Evolutionary conservation across 768 basidiomycete species (phyloP).

Genomic region (Leccinum sublutescens): DNA sequence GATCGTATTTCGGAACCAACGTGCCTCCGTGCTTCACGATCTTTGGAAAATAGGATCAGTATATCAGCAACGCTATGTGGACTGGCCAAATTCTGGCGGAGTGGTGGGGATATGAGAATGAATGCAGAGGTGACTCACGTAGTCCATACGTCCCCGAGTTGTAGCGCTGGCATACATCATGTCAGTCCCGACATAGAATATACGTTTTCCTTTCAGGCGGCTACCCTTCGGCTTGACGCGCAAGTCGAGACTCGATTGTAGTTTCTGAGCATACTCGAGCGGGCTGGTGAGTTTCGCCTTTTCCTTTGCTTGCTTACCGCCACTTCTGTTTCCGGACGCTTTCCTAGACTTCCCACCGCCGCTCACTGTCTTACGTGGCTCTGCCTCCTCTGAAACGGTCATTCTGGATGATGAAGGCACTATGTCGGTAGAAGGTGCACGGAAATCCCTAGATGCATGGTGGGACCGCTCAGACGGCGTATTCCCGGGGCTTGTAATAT

Average conservation of each 20-base stretch:
- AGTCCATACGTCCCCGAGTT: constrained; percentile 58
- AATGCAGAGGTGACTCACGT: constrained; percentile 42
- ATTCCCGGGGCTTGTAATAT: constrained; percentile 22
- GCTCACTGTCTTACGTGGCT: constrained; percentile 22
- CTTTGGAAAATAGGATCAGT: constrained; percentile 36
- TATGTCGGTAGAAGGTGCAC: background rate
- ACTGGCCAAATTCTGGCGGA: background rate
- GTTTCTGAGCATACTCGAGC: constrained; percentile 51
- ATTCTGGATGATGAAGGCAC: constrained; percentile 1
- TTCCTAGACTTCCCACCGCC: constrained; percentile 17
- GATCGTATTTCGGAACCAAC: constrained; percentile 57
- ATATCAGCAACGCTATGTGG: background rate
- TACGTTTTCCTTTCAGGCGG: constrained; percentile 51
- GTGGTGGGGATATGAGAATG: background rate
- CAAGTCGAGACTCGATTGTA: constrained; percentile 35
- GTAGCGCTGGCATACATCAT: constrained; percentile 46
- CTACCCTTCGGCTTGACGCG: constrained; percentile 19
- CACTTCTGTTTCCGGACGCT: constrained; percentile 1
- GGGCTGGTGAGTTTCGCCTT: constrained; percentile 46
- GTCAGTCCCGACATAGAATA: constrained; percentile 63
- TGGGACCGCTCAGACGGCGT: background rate
- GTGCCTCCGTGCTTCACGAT: constrained; percentile 63
- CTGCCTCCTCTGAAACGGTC: background rate
- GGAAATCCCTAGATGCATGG: background rate
- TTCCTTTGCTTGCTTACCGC: constrained; percentile 36